phyloP scores from a whole-genome alignment of 108 stramenopile species.

The Skeletonema costatum region DNA sequence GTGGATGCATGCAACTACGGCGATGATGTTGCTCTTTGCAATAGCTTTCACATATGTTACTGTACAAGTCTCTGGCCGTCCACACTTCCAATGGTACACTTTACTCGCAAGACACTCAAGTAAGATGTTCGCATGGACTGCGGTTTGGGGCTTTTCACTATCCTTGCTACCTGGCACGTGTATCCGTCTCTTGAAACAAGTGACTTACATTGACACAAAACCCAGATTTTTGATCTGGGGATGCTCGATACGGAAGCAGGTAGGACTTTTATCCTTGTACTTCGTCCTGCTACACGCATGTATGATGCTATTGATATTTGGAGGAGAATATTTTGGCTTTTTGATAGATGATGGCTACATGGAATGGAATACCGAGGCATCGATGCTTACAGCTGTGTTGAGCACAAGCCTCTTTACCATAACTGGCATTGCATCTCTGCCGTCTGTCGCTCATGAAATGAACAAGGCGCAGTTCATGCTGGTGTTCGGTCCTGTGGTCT shows the following conservation, averaged over 20 bases:
- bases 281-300: slow-evolving; percentile 18
- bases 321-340: slow-evolving; percentile 25
- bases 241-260: slow-evolving; percentile 25
- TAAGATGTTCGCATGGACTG: slow-evolving; percentile 30
- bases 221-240: slow-evolving; percentile 16
- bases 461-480: slow-evolving; percentile 20
- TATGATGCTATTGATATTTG: slow-evolving; percentile 24
- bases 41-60: slow-evolving; percentile 15
- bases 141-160: slow-evolving; percentile 22
- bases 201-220: not conserved
- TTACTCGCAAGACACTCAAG: slow-evolving; percentile 13
- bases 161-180: slow-evolving; percentile 26
- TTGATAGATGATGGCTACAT: slow-evolving; percentile 1
- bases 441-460: slow-evolving; percentile 28
- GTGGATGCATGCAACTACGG: slow-evolving; percentile 17
- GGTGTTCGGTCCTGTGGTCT: slow-evolving; percentile 30
- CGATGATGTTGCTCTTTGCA: slow-evolving; percentile 22
- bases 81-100: slow-evolving; percentile 21
- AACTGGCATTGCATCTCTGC: slow-evolving; percentile 25
- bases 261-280: slow-evolving; percentile 25
- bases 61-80: slow-evolving; percentile 10
- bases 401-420: slow-evolving; percentile 12
- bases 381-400: slow-evolving; percentile 18
- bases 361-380: slow-evolving; percentile 28
- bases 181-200: slow-evolving; percentile 3